A percentile compares a stretch with the other conserved stretches of the same genome.
Conservation (phyloP, 2,329 filamentous ascomycete genomes). For the Neonectria faginata region DNA sequence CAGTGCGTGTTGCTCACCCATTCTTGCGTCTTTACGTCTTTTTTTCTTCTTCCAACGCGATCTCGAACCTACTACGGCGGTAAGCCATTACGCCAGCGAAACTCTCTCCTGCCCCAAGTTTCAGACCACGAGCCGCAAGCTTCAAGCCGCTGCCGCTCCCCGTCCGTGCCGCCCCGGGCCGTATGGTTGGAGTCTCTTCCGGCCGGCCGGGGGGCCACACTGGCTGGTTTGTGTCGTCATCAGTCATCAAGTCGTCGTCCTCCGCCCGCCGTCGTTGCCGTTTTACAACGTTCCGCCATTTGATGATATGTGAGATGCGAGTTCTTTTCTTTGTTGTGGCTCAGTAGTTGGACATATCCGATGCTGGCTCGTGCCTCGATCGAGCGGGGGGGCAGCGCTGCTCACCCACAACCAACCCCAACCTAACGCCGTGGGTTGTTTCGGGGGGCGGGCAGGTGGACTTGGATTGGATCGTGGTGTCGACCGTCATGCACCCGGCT, state of each 20-base stretch:
- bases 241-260: not conserved
- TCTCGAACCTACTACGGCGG: constrained; percentile 32
- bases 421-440: not conserved
- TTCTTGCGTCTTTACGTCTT: constrained; percentile 33
- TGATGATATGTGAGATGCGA: not conserved
- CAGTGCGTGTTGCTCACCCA: constrained; percentile 35
- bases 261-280: not conserved
- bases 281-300: not conserved
- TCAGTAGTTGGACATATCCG: not conserved
- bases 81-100: constrained; percentile 40
- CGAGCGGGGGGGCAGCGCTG: not conserved
- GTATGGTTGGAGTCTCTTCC: constrained; percentile 15
- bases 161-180: constrained; percentile 17
- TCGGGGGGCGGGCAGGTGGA: not conserved
- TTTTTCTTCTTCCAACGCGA: not conserved
- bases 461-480: constrained; percentile 7
- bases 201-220: constrained; percentile 8
- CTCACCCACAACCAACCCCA: not conserved
- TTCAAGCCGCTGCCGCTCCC: constrained; percentile 14
- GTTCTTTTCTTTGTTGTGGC: not conserved
- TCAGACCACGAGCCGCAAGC: not conserved
- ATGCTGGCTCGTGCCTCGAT: constrained; percentile 3
- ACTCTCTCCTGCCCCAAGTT: constrained; percentile 7
- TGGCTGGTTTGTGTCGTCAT: not conserved
- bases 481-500: constrained; percentile 4